Conservation (phyloP, 108 stramenopile genomes). For the Nannochloropsis gaditana region DNA sequence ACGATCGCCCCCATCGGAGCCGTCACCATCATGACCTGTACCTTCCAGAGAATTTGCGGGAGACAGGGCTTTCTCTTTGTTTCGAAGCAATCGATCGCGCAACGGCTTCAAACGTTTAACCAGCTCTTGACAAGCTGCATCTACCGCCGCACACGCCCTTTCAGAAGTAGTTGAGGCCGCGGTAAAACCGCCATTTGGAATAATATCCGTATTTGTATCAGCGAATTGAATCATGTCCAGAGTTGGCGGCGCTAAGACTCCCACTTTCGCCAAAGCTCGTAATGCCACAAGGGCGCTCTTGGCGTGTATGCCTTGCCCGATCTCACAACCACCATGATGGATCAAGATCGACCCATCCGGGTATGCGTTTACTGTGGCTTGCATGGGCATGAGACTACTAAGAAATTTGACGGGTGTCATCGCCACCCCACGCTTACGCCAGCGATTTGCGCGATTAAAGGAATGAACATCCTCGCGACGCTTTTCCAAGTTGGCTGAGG, state of each 20-base stretch:
- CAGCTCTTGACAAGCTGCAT: not conserved
- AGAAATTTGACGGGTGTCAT: slow-evolving; percentile 38
- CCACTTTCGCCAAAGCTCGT: slow-evolving; percentile 25
- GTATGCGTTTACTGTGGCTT: slow-evolving; percentile 31
- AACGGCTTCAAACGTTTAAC: not conserved
- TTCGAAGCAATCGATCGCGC: not conserved
- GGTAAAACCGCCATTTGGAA: slow-evolving; percentile 40
- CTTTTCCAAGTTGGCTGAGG: slow-evolving; percentile 3
- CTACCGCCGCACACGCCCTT: slow-evolving; percentile 29
- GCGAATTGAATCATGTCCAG: slow-evolving; percentile 27
- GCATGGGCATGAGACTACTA: slow-evolving; percentile 19
- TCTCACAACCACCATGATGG: slow-evolving; percentile 41
- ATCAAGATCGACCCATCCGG: slow-evolving; percentile 45
- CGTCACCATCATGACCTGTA: not conserved
- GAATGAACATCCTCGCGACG: not conserved
- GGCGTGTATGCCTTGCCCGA: slow-evolving; percentile 54
- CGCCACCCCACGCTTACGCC: slow-evolving; percentile 41
- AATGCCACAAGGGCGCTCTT: slow-evolving; percentile 48
- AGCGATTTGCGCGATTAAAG: slow-evolving; percentile 28
- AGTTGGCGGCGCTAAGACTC: not conserved
- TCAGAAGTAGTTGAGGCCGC: slow-evolving; percentile 47
- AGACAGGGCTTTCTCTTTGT: slow-evolving; percentile 2
- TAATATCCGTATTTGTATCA: slow-evolving; percentile 24
- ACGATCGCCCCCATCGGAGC: not conserved
- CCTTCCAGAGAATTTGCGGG: not conserved